A percentile compares a stretch with the other conserved stretches of the same genome.
These are phyloP conservation scores for Colletotrichum sp. DNA, from an alignment of 2,329 filamentous ascomycete species.

Conservation along the genomic window DNA sequence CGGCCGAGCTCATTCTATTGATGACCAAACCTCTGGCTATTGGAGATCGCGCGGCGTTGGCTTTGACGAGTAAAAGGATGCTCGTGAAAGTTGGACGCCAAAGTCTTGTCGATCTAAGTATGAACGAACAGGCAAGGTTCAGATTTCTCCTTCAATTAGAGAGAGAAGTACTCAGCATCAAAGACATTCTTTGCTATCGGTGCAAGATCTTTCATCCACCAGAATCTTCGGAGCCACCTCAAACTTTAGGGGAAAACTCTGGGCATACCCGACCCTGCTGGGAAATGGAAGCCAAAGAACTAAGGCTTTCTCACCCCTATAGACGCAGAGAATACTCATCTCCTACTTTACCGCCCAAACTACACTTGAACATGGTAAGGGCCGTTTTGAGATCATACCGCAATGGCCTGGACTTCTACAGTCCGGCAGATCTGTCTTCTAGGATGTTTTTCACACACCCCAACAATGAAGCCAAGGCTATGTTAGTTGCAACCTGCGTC, in stretches of 20 bases:
- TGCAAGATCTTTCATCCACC: neutral
- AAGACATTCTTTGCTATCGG: accelerated
- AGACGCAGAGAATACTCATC: neutral
- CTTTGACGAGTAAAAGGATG: neutral
- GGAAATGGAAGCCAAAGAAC: too few species aligned
- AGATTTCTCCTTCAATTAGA: neutral
- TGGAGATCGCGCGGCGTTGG: accelerated
- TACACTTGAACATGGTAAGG: accelerated
- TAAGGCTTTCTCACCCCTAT: too few species aligned
- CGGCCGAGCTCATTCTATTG: neutral
- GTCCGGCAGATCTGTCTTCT: neutral
- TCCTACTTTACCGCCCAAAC: neutral
- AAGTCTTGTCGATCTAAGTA: too few species aligned
- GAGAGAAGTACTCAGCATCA: accelerated
- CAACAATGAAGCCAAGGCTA: accelerated
- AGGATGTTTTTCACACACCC: accelerated
- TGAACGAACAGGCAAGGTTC: too few species aligned
- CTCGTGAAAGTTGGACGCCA: neutral
- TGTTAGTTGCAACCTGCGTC: neutral
- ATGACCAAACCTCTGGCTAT: accelerated
- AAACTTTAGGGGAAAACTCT: accelerated
- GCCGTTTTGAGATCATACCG: accelerated
- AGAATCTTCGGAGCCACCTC: neutral
- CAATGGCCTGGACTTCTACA: accelerated
- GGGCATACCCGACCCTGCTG: neutral